phyloP scores from a whole-genome alignment of 2,329 filamentous ascomycete genomes.

The Aciculosporium take region DNA sequence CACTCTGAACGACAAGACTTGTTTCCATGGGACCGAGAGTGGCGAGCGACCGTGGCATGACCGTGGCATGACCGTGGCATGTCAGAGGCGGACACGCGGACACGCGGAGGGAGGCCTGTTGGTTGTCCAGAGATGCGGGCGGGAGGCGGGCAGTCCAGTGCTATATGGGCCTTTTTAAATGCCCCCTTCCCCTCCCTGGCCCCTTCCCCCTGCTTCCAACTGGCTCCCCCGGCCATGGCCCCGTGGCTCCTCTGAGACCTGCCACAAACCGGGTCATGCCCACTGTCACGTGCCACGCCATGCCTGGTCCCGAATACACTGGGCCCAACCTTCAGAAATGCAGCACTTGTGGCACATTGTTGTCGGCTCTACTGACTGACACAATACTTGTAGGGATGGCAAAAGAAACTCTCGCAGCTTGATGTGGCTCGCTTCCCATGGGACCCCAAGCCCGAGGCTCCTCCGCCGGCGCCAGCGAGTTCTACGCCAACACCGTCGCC shows the following conservation, averaged over 20 bases:
- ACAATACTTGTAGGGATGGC: conserved; percentile 59
- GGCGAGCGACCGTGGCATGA: not conserved
- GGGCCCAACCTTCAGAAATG: not conserved
- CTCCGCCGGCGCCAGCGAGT: conserved; percentile 21
- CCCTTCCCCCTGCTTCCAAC: not conserved
- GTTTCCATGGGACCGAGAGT: too few species aligned
- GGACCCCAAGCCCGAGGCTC: conserved; percentile 72
- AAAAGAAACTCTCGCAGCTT: conserved; percentile 73
- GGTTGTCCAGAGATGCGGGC: conserved; percentile 4
- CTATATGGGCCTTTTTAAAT: conserved; percentile 47
- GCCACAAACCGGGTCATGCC: too few species aligned
- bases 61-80: not conserved
- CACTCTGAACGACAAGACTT: too few species aligned
- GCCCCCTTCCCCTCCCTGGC: conserved; percentile 15
- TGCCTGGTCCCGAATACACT: not conserved
- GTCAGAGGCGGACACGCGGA: not conserved
- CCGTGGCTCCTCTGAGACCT: not conserved
- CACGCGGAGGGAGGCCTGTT: not conserved
- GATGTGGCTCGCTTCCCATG: conserved; percentile 84
- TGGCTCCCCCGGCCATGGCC: not conserved
- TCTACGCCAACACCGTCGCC: conserved; percentile 11
- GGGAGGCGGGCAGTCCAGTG: conserved; percentile 30
- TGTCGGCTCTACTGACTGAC: conserved; percentile 5
- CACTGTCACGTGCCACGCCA: conserved; percentile 5
- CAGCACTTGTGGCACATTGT: not conserved